Percentiles rank a stretch among this genome's conserved stretches.
These are phyloP conservation scores for Penicilliopsis zonata DNA, from an alignment of 495 filamentous ascomycete species.

Conservation along the genomic window DNA sequence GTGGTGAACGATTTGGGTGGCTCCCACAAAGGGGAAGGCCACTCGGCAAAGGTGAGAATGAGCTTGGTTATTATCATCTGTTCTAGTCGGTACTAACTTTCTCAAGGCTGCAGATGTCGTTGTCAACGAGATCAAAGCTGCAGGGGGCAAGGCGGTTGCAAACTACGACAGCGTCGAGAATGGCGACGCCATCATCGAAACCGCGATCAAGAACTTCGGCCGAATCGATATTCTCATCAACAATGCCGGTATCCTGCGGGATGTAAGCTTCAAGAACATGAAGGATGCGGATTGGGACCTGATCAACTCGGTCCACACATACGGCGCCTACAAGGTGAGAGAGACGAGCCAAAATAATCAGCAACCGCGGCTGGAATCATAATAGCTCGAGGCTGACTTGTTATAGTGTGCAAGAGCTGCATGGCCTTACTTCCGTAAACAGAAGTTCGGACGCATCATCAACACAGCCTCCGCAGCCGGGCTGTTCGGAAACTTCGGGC, in stretches of 20 bases:
- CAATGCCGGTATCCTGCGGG: constrained; percentile 94
- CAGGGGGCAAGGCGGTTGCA: constrained; percentile 91
- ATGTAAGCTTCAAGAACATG: constrained; percentile 99
- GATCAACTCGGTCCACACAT: constrained; percentile 85
- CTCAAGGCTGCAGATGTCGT: constrained; percentile 83
- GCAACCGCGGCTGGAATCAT: no score
- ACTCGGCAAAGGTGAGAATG: constrained; percentile 71
- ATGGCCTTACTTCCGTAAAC: constrained; percentile 96
- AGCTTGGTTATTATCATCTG: no score
- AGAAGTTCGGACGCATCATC: constrained; percentile 94
- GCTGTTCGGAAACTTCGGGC: constrained; percentile 91
- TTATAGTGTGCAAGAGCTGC: constrained; percentile 79
- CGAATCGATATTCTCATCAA: constrained; percentile 93
- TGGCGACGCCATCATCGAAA: constrained; percentile 92
- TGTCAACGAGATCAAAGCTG: constrained; percentile 84
- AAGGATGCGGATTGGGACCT: constrained; percentile 95
- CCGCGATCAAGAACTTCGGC: constrained; percentile 84
- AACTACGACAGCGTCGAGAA: constrained; percentile 97
- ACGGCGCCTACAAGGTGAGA: constrained; percentile 82
- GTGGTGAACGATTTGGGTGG: constrained; percentile 96
- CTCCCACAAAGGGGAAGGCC: constrained; percentile 90
- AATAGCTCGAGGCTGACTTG: no score
- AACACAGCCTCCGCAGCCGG: constrained; percentile 94
- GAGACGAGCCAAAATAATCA: no score
- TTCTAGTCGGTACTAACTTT: neutral